Conservation (phyloP, 2,329 filamentous ascomycete species). For the Colletotrichum liriopes region DNA sequence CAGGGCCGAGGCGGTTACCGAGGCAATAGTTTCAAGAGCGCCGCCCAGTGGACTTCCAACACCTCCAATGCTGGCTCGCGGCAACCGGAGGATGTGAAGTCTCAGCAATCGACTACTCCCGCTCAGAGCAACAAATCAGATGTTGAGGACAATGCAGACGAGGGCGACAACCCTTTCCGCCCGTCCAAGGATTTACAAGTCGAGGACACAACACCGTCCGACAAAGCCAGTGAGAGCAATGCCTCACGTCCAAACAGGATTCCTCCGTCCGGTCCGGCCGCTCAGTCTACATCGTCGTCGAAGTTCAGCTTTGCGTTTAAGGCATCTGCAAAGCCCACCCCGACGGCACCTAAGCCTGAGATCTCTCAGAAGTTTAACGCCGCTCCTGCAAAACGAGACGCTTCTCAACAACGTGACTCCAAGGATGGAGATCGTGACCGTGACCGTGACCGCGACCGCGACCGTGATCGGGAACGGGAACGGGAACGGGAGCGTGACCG, state of each 20-base stretch:
- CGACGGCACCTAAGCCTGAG: conserved; percentile 74
- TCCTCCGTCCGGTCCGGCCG: conserved; percentile 68
- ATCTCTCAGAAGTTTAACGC: conserved; percentile 80
- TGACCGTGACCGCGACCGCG: conserved; percentile 50
- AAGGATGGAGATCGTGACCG: conserved; percentile 33
- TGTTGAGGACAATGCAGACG: conserved; percentile 59
- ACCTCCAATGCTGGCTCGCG: conserved; percentile 60
- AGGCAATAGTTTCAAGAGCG: conserved; percentile 75
- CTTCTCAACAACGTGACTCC: conserved; percentile 52
- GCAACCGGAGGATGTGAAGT: conserved; percentile 51
- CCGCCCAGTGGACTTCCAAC: conserved; percentile 77
- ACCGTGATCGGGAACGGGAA: conserved; percentile 49
- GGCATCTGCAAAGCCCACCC: conserved; percentile 72
- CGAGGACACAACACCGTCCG: conserved; percentile 68
- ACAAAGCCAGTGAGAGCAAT: conserved; percentile 61
- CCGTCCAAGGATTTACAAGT: conserved; percentile 76
- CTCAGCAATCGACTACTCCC: conserved; percentile 47
- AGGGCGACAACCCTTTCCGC: conserved; percentile 73
- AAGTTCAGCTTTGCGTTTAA: conserved; percentile 98
- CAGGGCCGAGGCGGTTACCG: conserved; percentile 67
- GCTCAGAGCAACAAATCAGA: conserved; percentile 45
- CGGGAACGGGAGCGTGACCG: conserved; percentile 46
- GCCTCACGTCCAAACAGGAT: conserved; percentile 71
- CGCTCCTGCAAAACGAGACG: conserved; percentile 65
- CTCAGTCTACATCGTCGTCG: conserved; percentile 62